These are phyloP conservation scores for Suillus americanus DNA, from an alignment of 768 basidiomycete genomes.

Conservation along the genomic window DNA sequence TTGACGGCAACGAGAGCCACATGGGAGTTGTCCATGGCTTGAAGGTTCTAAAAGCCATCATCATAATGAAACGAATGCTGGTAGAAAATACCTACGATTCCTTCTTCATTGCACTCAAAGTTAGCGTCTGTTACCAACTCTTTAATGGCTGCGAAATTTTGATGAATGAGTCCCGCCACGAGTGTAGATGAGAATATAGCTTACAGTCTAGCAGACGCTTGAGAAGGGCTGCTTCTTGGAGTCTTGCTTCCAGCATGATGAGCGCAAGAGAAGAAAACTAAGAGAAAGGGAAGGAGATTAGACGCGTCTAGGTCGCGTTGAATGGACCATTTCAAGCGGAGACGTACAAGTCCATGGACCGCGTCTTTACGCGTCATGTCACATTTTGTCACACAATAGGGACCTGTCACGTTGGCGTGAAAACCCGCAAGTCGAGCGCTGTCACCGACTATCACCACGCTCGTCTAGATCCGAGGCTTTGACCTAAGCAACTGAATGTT, in stretches of 20 bases:
- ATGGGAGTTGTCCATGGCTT: conserved; percentile 99
- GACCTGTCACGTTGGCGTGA: conserved; percentile 17
- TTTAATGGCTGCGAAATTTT: conserved; percentile 72
- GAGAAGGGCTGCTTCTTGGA: conserved; percentile 82
- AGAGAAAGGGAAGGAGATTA: conserved; percentile 12
- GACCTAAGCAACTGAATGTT: background rate
- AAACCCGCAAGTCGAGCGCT: background rate
- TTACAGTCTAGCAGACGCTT: conserved; percentile 93
- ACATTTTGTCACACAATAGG: conserved; percentile 27
- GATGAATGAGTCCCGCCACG: conserved; percentile 5
- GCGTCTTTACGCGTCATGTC: conserved; percentile 28
- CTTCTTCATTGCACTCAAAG: conserved; percentile 96
- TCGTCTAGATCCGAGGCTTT: background rate
- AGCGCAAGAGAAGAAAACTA: conserved; percentile 11
- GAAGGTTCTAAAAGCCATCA: conserved; percentile 56
- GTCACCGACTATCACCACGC: background rate
- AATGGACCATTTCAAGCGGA: conserved; percentile 33
- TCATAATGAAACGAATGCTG: background rate
- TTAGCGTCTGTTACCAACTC: conserved; percentile 98
- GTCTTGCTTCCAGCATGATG: conserved; percentile 87
- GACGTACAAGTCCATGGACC: conserved; percentile 20
- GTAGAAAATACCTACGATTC: conserved; percentile 56
- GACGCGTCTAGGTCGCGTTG: conserved; percentile 35
- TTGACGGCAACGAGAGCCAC: conserved; percentile 94
- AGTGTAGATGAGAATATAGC: conserved; percentile 23